Evolutionary conservation across 805 yeast genomes (phyloP), one percentile per base, ranked within the genome.

Genomic region (Wickerhamomyces alni): DNA sequence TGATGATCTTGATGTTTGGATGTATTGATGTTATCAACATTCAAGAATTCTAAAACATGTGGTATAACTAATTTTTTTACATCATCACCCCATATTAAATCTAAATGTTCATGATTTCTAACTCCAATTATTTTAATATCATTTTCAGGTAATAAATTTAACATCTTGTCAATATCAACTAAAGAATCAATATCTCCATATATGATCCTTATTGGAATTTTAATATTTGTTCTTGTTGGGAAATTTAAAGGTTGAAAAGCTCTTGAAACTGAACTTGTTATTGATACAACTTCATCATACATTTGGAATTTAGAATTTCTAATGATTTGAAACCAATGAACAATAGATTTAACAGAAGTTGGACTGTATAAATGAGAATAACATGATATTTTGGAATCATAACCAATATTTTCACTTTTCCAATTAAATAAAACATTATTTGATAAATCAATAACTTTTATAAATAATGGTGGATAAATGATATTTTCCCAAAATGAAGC

Each of bases 311-410:
- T 72, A 34, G 75, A 76, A 7, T 83, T 70, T 38, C 82, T 70
- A 45, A 91, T 85, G 38, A 91, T 89, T 62, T 87, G 96, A 54
- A 87, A 87, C 96, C 96, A 87, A 61, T 87, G 96, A n/a, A 88
- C 97, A 33, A 87, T 88, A 9, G 85, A 76, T 60, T 89, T 91
- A 19, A 89, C 98, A 2, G 89, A 79, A 0, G 98, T 87, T 17
- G 95, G 83, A 2, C 96, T 85, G 63, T 89, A 91, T 39, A 91
- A 67, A 58, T 93, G 97, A 15, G 87, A 77, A 60, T 87, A 91
- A 13, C 86, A 74, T n/a, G 85, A 72, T 35, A 78, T 63, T 56
- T 89, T 91, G 60, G 89, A 96, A 30, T 76, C 62, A 42, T 72
- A 67, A 26, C 77, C 64, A 47, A 93, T 91, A 61, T 91, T 87